These are phyloP conservation scores for Leucosporidium yakuticum DNA, from an alignment of 768 basidiomycete genomes.

Conservation along the genomic window DNA sequence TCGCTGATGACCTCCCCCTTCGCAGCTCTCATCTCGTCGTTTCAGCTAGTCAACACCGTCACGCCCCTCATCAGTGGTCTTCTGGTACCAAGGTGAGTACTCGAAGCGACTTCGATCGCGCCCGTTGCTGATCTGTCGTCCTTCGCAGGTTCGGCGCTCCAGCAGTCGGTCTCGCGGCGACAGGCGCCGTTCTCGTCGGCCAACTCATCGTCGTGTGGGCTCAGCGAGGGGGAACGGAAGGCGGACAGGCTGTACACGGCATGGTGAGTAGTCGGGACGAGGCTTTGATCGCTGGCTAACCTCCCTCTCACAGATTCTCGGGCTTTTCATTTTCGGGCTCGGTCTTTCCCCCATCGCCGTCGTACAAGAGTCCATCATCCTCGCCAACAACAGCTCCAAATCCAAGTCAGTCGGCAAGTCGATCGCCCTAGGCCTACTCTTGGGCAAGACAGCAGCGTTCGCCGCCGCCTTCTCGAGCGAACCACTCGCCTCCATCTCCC, in stretches of 20 bases:
- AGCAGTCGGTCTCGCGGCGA: slow-evolving; percentile 64
- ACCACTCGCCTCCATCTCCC: slow-evolving; percentile 63
- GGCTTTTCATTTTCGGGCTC: slow-evolving; percentile 71
- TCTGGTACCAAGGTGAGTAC: slow-evolving; percentile 43
- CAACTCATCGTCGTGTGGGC: slow-evolving; percentile 56
- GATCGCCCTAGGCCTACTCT: slow-evolving; percentile 74
- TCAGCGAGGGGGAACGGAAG: slow-evolving; percentile 64
- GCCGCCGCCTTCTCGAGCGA: slow-evolving; percentile 67
- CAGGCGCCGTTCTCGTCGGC: slow-evolving; percentile 63
- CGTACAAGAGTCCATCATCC: slow-evolving; percentile 73
- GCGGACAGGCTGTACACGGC: slow-evolving; percentile 43
- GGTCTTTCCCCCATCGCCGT: slow-evolving; percentile 75
- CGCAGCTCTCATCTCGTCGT: slow-evolving; percentile 64
- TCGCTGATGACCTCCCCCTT: slow-evolving; percentile 56
- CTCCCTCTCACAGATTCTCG: slow-evolving; percentile 44
- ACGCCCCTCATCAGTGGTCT: slow-evolving; percentile 74
- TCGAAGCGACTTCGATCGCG: too few relatives aligned
- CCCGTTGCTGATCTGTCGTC: background rate
- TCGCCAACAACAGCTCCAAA: slow-evolving; percentile 64
- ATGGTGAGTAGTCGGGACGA: background rate
- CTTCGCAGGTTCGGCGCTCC: slow-evolving; percentile 66
- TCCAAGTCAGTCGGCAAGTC: slow-evolving; percentile 61
- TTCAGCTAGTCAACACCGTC: slow-evolving; percentile 66
- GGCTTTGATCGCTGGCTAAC: background rate
- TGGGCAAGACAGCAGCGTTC: slow-evolving; percentile 72